Evolutionary conservation across 129 eudicot genomes (phyloP), one percentile per base, ranked within the genome.

Genomic region (Lactuca sativa): DNA sequence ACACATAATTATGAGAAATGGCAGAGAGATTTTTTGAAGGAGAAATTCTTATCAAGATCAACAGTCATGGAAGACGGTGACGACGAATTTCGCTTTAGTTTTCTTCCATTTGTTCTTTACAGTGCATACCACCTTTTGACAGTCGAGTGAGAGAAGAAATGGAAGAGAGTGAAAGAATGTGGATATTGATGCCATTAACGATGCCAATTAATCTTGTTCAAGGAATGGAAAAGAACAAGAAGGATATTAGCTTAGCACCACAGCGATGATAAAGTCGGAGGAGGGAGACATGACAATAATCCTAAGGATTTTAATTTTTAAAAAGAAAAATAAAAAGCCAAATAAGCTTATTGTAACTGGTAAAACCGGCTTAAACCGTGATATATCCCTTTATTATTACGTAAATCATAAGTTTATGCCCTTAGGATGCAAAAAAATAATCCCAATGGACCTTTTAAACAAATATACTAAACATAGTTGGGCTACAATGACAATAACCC

Each of bases 241-340:
- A 16, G 58, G 30, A 14, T 33, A 58, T 21, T 17, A 9, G 8
- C 21, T 41, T 52, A 34, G 68, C 40, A 34, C 38, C 30, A n/a
- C 64, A 64, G 78, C 72, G 78, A 74, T 47, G 67, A 74, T 47
- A 33, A 74, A 74, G 67, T 47, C 66, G 72, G 70, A 74, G 59
- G 30, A 59, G 30, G 36, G 72, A n/a, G n/a, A n/a, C n/a, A n/a
- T n/a, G n/a, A n/a, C n/a, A n/a, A n/a, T n/a, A n/a, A n/a, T n/a
- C n/a, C n/a, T n/a, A n/a, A n/a, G n/a, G n/a, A n/a, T n/a, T n/a
- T n/a, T n/a, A n/a, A n/a, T n/a, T n/a, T n/a, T n/a, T n/a, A n/a
- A n/a, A n/a, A n/a, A n/a, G n/a, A n/a, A n/a, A n/a, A n/a, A n/a
- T n/a, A n/a, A n/a, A n/a, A n/a, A n/a, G n/a, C n/a, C n/a, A n/a